A percentile compares a stretch with the other conserved stretches of the same genome.
phyloP scores from a whole-genome alignment of 345 rosid species.

The Lumnitzera littorea region DNA sequence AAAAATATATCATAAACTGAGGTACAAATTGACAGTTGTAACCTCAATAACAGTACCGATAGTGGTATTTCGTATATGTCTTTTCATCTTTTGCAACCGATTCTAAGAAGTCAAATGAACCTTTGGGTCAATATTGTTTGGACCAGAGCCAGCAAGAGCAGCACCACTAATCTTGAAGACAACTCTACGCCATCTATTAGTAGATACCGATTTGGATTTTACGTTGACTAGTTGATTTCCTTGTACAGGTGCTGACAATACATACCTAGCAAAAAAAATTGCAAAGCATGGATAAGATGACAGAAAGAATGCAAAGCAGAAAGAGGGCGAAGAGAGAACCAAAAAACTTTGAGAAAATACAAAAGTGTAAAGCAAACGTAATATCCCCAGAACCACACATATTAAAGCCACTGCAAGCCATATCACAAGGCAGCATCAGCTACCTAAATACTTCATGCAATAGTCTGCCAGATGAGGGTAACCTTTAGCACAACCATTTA shows the following conservation, averaged over 20 bases:
- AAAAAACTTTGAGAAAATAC: background rate
- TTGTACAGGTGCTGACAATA: conserved; percentile 33
- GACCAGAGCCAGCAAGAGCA: conserved; percentile 69
- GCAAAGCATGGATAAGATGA: conserved; percentile 1
- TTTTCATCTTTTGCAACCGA: background rate
- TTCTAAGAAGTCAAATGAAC: conserved; percentile 18
- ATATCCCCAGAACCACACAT: too few relatives aligned
- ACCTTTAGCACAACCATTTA: too few relatives aligned
- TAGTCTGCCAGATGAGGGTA: too few relatives aligned
- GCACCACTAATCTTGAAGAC: conserved; percentile 84
- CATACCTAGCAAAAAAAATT: conserved; percentile 32
- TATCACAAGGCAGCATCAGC: too few relatives aligned
- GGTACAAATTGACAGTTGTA: background rate
- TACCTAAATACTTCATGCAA: too few relatives aligned
- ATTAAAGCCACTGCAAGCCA: too few relatives aligned
- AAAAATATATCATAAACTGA: background rate
- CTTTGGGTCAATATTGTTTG: conserved; percentile 76
- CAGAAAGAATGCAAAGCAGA: background rate
- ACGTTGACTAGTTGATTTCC: conserved; percentile 32
- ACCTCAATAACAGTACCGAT: background rate
- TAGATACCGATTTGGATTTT: conserved; percentile 43
- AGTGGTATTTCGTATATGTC: background rate
- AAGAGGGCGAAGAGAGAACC: background rate
- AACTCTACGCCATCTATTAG: conserved; percentile 82
- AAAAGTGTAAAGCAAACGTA: too few relatives aligned